phyloP scores from a whole-genome alignment of 805 yeast species.

The Hanseniaspora taiwanica region DNA sequence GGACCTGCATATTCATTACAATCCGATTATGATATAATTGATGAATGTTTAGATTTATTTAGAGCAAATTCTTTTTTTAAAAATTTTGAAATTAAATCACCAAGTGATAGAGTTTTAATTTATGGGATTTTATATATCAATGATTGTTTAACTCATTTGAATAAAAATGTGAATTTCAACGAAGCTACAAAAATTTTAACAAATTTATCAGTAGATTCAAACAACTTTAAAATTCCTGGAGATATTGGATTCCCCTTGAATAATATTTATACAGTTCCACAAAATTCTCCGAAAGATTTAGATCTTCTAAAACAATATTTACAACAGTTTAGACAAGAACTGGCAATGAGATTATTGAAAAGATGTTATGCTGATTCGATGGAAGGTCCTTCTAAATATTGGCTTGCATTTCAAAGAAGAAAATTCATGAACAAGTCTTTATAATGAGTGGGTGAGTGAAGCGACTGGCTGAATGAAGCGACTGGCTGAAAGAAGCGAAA shows the following conservation, averaged over 20 bases:
- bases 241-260: slow-evolving; percentile 90
- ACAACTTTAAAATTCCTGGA: slow-evolving; percentile 80
- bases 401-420: slow-evolving; percentile 93
- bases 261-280: slow-evolving; percentile 53
- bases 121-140: slow-evolving; percentile 87
- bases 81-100: slow-evolving; percentile 92
- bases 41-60: slow-evolving; percentile 81
- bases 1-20: slow-evolving; percentile 84
- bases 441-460: slow-evolving; percentile 12
- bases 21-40: slow-evolving; percentile 76
- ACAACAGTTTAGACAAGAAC: slow-evolving; percentile 89
- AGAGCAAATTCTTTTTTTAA: slow-evolving; percentile 94
- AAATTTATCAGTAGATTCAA: slow-evolving; percentile 63
- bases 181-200: slow-evolving; percentile 63
- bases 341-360: slow-evolving; percentile 65
- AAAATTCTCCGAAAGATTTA: slow-evolving; percentile 62
- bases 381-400: slow-evolving; percentile 66
- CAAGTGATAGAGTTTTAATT: slow-evolving; percentile 83
- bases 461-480: neutral
- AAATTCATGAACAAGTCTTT: slow-evolving; percentile 89
- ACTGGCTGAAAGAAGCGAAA: too few relatives aligned
- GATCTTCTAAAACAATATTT: slow-evolving; percentile 72
- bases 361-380: slow-evolving; percentile 48
- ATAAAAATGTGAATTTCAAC: slow-evolving; percentile 31
- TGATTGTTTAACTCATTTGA: slow-evolving; percentile 63